phyloP scores from a whole-genome alignment of 163 green algal species.

The Scenedesmus sp. region DNA sequence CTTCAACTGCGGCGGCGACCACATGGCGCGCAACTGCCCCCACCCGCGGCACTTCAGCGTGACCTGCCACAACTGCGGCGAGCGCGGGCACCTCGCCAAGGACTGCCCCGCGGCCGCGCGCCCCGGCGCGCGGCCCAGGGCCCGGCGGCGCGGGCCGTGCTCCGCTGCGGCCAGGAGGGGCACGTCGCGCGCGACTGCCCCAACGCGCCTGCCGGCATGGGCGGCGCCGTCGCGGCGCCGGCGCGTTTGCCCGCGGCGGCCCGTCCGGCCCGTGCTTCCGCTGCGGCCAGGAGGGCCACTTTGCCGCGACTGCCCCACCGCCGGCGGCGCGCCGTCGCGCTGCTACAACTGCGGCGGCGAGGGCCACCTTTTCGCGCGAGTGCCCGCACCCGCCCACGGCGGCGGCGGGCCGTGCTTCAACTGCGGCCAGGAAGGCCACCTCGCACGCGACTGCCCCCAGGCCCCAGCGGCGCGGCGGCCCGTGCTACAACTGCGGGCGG shows the following conservation, averaged over 20 bases:
- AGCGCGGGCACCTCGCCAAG: slow-evolving; percentile 29
- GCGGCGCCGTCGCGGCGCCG: slow-evolving; percentile 3
- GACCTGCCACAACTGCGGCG: slow-evolving; percentile 33
- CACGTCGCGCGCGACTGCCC: slow-evolving; percentile 50
- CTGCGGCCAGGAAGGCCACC: slow-evolving; percentile 47
- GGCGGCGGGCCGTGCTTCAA: slow-evolving; percentile 42
- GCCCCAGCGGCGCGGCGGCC: neutral
- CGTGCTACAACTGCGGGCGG: slow-evolving; percentile 27
- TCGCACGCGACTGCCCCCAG: slow-evolving; percentile 47
- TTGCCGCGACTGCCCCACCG: slow-evolving; percentile 42
- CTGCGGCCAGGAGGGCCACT: slow-evolving; percentile 43
- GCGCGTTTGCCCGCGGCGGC: neutral
- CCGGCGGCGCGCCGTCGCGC: neutral
- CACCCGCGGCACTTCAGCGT: slow-evolving; percentile 35
- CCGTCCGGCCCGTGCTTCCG: slow-evolving; percentile 9
- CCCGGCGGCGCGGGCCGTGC: slow-evolving; percentile 5
- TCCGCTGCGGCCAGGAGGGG: slow-evolving; percentile 46
- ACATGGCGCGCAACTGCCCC: slow-evolving; percentile 30
- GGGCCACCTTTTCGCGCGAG: neutral
- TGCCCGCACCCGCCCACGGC: neutral
- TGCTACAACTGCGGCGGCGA: neutral
- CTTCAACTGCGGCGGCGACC: slow-evolving; percentile 43
- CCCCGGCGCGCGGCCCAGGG: neutral
- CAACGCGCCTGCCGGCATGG: slow-evolving; percentile 8
- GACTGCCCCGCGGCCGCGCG: slow-evolving; percentile 20